Conservation (phyloP, 1,284 basidiomycete genomes). For the Rhodotorula sp. region DNA sequence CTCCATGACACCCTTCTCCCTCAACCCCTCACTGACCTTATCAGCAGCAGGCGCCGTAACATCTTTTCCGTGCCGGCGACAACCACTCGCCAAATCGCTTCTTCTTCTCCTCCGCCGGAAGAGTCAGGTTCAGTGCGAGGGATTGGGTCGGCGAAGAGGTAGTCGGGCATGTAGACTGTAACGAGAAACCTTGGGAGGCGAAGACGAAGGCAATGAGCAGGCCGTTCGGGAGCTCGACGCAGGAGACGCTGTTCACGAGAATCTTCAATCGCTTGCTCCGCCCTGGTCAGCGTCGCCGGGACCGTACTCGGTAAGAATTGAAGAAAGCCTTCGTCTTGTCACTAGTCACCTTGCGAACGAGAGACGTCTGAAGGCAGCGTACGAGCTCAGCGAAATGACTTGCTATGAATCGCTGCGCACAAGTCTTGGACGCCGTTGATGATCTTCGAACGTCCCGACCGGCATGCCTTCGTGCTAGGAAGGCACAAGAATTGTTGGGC, state of each 20-base stretch:
- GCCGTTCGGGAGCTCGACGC: slow-evolving; percentile 22
- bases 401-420: slow-evolving; percentile 1
- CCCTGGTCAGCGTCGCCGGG: neutral
- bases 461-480: slow-evolving; percentile 29
- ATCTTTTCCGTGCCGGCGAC: slow-evolving; percentile 51
- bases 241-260: slow-evolving; percentile 17
- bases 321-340: slow-evolving; percentile 44
- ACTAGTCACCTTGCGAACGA: slow-evolving; percentile 23
- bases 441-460: slow-evolving; percentile 6
- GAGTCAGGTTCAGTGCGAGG: no score
- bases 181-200: slow-evolving; percentile 64
- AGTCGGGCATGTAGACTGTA: slow-evolving; percentile 60
- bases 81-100: slow-evolving; percentile 39
- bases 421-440: slow-evolving; percentile 12
- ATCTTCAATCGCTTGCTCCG: no score
- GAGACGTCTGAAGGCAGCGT: slow-evolving; percentile 18
- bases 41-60: slow-evolving; percentile 58
- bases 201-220: slow-evolving; percentile 60
- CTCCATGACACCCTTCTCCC: slow-evolving; percentile 58
- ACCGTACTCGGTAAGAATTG: slow-evolving; percentile 43
- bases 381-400: neutral
- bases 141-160: slow-evolving; percentile 62
- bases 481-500: neutral
- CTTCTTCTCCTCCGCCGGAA: slow-evolving; percentile 49
- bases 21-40: slow-evolving; percentile 60